Conservation (phyloP, 805 yeast genomes). For the Geotrichum ghanense region DNA sequence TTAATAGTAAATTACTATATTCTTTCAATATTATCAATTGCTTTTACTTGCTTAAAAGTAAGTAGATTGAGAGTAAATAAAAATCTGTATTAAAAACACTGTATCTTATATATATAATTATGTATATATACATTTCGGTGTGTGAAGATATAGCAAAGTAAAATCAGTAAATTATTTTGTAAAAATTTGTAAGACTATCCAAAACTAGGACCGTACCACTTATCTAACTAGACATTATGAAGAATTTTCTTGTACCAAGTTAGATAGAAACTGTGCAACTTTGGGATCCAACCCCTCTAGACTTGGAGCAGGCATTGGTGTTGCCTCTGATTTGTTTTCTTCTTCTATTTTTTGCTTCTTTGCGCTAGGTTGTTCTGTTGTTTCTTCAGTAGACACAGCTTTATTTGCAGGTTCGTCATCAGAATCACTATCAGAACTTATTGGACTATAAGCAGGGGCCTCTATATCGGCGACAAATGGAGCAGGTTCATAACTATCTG, state of each 20-base stretch:
- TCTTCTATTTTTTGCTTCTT: slow-evolving; percentile 22
- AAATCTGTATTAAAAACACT: too few relatives aligned
- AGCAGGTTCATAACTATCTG: slow-evolving; percentile 18
- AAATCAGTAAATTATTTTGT: too few relatives aligned
- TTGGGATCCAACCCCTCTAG: slow-evolving; percentile 34
- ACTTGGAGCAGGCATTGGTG: slow-evolving; percentile 25
- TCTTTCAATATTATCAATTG: too few relatives aligned
- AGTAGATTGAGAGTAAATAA: too few relatives aligned
- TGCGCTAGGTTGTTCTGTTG: slow-evolving; percentile 27
- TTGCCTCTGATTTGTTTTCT: background rate
- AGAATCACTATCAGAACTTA: slow-evolving; percentile 36
- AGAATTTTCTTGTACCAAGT: slow-evolving; percentile 29
- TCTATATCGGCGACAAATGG: slow-evolving; percentile 11
- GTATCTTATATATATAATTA: too few relatives aligned
- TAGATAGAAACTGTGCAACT: slow-evolving; percentile 41
- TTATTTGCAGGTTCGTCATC: slow-evolving; percentile 33
- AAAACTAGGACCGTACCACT: too few relatives aligned
- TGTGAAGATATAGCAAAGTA: too few relatives aligned
- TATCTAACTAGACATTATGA: too few relatives aligned
- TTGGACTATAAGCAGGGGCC: slow-evolving; percentile 16
- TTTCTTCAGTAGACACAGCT: slow-evolving; percentile 30
- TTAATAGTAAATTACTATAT: too few relatives aligned
- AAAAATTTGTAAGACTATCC: too few relatives aligned
- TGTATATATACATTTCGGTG: too few relatives aligned
- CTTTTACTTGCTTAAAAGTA: too few relatives aligned